Conservation (phyloP, 345 rosid genomes). For the Gossypium thurberi region DNA sequence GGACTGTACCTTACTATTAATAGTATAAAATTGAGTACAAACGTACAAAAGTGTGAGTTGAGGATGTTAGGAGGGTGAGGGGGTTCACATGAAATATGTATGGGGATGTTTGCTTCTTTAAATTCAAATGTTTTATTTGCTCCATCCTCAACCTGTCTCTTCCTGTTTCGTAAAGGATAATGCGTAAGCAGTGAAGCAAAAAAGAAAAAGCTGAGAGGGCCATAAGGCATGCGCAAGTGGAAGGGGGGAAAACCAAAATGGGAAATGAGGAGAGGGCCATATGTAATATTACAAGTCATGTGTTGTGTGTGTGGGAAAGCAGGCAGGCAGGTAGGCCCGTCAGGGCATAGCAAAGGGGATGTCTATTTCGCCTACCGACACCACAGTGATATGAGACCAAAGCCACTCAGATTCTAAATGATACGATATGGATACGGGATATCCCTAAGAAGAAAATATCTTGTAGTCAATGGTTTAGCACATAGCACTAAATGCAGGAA, state of each 20-base stretch:
- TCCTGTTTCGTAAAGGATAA: background rate
- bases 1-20: background rate
- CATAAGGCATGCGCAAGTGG: background rate
- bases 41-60: background rate
- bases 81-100: background rate
- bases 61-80: background rate
- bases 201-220: background rate
- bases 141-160: no score
- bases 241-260: background rate
- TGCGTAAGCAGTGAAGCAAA: background rate
- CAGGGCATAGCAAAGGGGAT: background rate
- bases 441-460: background rate
- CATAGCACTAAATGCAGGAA: no score
- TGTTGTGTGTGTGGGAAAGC: background rate
- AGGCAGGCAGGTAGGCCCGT: conserved; percentile 6
- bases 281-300: background rate
- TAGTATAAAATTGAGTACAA: background rate
- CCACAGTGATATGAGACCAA: background rate
- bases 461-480: background rate
- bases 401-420: background rate
- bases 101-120: background rate
- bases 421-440: background rate
- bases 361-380: background rate
- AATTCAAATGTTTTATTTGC: background rate
- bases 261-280: background rate